Conservation (phyloP, 345 rosid species). For the Gossypioides kirkii region DNA sequence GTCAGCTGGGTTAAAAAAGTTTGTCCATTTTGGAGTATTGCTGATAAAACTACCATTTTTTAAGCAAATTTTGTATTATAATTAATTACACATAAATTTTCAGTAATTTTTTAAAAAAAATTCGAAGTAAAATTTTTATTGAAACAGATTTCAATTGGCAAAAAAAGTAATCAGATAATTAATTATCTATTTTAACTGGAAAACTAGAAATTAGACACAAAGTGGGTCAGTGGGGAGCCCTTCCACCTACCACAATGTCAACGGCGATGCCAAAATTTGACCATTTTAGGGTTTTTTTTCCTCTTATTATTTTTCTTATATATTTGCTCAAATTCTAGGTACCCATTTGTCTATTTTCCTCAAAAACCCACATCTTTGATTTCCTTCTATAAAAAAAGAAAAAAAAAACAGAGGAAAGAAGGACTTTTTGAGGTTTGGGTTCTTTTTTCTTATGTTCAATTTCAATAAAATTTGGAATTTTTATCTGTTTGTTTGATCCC, state of each 20-base stretch:
- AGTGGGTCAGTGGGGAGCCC: background rate
- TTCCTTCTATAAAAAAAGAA: background rate
- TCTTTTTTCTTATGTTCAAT: background rate
- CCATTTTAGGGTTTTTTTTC: background rate
- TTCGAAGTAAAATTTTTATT: no score
- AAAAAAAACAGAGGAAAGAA: background rate
- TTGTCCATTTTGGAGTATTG: background rate
- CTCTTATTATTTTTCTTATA: no score
- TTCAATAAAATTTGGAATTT: background rate
- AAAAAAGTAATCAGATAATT: no score
- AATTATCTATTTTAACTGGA: no score
- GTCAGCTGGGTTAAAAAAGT: background rate
- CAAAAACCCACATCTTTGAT: constrained; percentile 24
- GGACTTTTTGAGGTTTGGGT: constrained; percentile 16
- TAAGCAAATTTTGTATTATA: background rate
- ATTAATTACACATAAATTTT: no score
- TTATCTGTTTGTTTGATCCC: background rate
- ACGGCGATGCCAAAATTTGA: constrained; percentile 26
- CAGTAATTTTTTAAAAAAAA: no score
- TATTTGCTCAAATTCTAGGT: background rate
- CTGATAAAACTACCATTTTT: background rate
- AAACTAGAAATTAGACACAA: no score
- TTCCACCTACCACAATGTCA: background rate
- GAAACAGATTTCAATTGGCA: no score
- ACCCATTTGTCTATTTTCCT: background rate